phyloP scores from a whole-genome alignment of 495 filamentous ascomycete genomes.

The Sabuloglossum arenarium region DNA sequence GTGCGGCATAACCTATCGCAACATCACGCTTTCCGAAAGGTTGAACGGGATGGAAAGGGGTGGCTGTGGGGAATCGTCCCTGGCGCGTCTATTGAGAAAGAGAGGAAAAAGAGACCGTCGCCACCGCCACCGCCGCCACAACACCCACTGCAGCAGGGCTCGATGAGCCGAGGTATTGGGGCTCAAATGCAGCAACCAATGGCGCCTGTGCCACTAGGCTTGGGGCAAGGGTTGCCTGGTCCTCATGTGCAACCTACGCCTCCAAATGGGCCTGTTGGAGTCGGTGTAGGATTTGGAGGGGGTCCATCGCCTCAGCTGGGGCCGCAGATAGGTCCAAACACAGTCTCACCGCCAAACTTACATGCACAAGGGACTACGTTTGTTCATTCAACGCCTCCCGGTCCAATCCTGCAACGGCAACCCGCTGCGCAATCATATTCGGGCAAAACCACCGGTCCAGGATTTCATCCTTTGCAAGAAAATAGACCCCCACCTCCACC shows the following conservation, averaged over 20 bases:
- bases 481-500: background rate
- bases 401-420: background rate
- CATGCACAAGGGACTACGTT: background rate
- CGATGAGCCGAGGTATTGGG: conserved; percentile 43
- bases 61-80: conserved; percentile 47
- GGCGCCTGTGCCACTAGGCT: background rate
- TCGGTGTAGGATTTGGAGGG: background rate
- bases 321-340: background rate
- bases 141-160: background rate
- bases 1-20: conserved; percentile 90
- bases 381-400: background rate
- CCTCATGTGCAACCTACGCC: background rate
- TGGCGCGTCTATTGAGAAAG: conserved; percentile 45
- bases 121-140: conserved; percentile 13
- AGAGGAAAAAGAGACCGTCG: conserved; percentile 40
- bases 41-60: conserved; percentile 50
- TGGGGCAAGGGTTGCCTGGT: background rate
- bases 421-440: background rate
- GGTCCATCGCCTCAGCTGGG: background rate
- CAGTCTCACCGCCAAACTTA: background rate
- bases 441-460: background rate
- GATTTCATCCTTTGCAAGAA: background rate
- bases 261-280: background rate
- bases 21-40: conserved; percentile 70
- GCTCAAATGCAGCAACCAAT: conserved; percentile 50